Evolutionary conservation across 495 filamentous ascomycete species (phyloP).

Genomic region (Emericellopsis terricola): DNA sequence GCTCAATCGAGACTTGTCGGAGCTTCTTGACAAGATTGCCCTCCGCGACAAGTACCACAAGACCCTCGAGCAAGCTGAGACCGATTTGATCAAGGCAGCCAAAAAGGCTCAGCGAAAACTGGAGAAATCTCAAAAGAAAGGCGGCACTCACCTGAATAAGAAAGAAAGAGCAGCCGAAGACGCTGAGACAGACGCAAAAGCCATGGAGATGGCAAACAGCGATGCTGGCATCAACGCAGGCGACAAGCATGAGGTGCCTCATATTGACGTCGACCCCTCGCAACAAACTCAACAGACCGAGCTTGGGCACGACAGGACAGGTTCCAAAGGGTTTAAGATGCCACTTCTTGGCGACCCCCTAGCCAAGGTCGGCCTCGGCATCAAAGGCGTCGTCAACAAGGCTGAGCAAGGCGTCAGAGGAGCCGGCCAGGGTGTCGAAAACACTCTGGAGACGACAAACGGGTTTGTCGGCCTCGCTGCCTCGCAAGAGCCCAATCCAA

Average conservation of each 20-base stretch:
- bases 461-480: constrained; percentile 29
- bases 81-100: constrained; percentile 57
- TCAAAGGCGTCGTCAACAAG: constrained; percentile 21
- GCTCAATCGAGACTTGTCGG: constrained; percentile 85
- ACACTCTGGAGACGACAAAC: constrained; percentile 32
- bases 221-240: constrained; percentile 61
- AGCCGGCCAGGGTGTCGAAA: constrained; percentile 40
- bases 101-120: constrained; percentile 60
- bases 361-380: constrained; percentile 16
- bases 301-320: constrained; percentile 5
- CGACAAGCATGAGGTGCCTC: constrained; percentile 61
- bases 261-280: constrained; percentile 19
- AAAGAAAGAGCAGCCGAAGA: constrained; percentile 27
- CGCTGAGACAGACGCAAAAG: constrained; percentile 34
- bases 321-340: constrained; percentile 3
- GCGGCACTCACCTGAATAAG: constrained; percentile 26
- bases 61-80: constrained; percentile 67
- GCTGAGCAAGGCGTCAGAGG: no score
- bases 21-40: constrained; percentile 73
- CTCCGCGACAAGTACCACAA: constrained; percentile 51
- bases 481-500: constrained; percentile 8
- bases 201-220: constrained; percentile 41
- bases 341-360: constrained; percentile 12
- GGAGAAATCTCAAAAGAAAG: constrained; percentile 39
- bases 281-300: constrained; percentile 9